Evolutionary conservation across 768 basidiomycete genomes (phyloP), one percentile per base, ranked within the genome.

Genomic region (Suillus spraguei): DNA sequence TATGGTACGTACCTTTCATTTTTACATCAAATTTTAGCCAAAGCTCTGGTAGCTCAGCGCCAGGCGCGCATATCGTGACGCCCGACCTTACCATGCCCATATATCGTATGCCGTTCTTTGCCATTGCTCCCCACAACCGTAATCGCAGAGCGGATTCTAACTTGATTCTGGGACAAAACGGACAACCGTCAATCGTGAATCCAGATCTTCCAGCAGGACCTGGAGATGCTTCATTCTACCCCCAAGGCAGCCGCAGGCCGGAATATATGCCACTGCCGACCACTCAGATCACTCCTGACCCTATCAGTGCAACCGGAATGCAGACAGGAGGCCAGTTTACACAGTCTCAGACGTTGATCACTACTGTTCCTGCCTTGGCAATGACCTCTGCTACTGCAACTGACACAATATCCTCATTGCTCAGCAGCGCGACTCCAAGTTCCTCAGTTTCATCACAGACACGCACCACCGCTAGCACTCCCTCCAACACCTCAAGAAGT

Each of bases 321-420:
- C 38, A 39, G 24, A 58, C 55, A 39, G 55, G 10, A 58, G 38
- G 17, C 38, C 38, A 28, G 24, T 20, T 20, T 5, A 58, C 38
- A 41, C 38, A 58, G 38, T 41, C 38, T 0, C 7, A 38, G 24
- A 24, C 16, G 9, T 58, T 10, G 17, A 17, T 38, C 38, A 58
- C 38, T 16, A 41, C 17, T 22, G 22, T 39, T 16, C 38, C 22
- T 13, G 55, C 38, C 24, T 28, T 39, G 38, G 10, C 24, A 58
- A 39, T 22, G 13, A 70, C 67, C 5, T 63, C 74, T 46, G 35
- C 62, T 53, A 50, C 62, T 32, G 39, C 46, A 24, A 61, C 59
- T 14, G 38, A 53, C 6, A 20, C 53, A 36, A 64, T 70, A 28
- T 44, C 62, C 0, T 56, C 54, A 24, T 38, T 16, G 14, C 54